Evolutionary conservation across 2,329 filamentous ascomycete species (phyloP), one percentile per base, ranked within the genome.

Genomic region (Colletotrichum lupini): DNA sequence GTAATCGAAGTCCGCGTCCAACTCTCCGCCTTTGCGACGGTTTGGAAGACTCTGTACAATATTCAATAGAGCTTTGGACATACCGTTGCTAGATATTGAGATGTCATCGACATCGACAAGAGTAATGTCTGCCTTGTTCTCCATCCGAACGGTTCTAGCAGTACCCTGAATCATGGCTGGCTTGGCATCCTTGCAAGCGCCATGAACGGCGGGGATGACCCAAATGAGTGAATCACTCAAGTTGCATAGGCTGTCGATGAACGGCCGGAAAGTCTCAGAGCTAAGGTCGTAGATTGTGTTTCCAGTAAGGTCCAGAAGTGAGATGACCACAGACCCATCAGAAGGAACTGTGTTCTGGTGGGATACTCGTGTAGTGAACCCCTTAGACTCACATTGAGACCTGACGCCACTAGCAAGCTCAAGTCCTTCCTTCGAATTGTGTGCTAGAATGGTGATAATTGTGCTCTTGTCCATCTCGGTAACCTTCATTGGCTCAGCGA

Each of bases 1-100:
- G 30, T 79, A 83, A 62, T 83, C 82, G 32, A 77, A 77, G 32
- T 82, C 80, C 0, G 79, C 76, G 3, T 75, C 76, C 5, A 80
- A 52, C 7, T 68, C 64, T 3, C 24, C 58, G 2, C 58, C 53
- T 52, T 68, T 72, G 26, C 69, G 58, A 11, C 69, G 32, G 26
- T 42, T 72, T 5, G 58, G 64, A 0, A 72, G 52, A 16, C 55
- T 55, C 42, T 70, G 67, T 30, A 42, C 65, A n/a, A 70, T 70
- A 55, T 66, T 60, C 16, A 32, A 55, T 7, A 70, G 16, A 1
- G 67, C 52, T 22, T 70, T 66, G 11, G 61, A 19, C 3, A 70
- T 66, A 7, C 37, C 16, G 26, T 6, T 35, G 9, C 42, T 8
- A 7, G 37, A 11, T 7, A 66, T 11, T 3, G 67, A 70, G 11